Percentiles rank a stretch among this genome's conserved stretches.
Evolutionary conservation across 2,329 filamentous ascomycete genomes (phyloP).

Genomic region (Pseudogymnoascus sp.): DNA sequence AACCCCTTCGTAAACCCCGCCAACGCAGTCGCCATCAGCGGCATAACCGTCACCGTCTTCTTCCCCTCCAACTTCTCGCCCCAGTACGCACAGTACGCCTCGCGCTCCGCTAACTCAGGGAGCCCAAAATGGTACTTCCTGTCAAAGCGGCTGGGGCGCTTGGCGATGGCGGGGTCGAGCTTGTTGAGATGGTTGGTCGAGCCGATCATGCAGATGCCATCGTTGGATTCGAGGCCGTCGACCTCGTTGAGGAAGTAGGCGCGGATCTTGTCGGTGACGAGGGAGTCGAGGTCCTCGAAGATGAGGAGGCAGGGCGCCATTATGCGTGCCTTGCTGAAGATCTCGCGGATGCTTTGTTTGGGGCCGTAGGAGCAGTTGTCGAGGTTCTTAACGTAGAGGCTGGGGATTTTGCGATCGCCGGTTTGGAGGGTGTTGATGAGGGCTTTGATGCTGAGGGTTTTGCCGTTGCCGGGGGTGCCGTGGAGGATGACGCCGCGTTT

Average conservation of each 20-base stretch:
- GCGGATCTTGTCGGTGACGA: slow-evolving; percentile 51
- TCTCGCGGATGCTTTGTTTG: slow-evolving; percentile 41
- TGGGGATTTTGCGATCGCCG: slow-evolving; percentile 43
- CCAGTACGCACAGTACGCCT: slow-evolving; percentile 57
- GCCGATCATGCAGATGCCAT: slow-evolving; percentile 63
- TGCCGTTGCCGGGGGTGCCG: slow-evolving; percentile 58
- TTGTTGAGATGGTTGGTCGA: slow-evolving; percentile 59
- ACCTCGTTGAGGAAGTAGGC: slow-evolving; percentile 68
- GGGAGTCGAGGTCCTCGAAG: slow-evolving; percentile 63
- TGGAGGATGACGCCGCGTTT: slow-evolving; percentile 64
- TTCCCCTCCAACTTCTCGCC: slow-evolving; percentile 47
- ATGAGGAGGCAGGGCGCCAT: slow-evolving; percentile 62
- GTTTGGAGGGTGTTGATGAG: slow-evolving; percentile 55
- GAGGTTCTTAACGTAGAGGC: slow-evolving; percentile 52
- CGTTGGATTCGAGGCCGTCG: slow-evolving; percentile 60
- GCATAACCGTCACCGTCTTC: slow-evolving; percentile 51
- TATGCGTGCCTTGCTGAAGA: slow-evolving; percentile 52
- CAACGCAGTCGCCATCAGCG: slow-evolving; percentile 48
- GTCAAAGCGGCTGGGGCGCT: slow-evolving; percentile 59
- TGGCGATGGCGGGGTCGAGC: slow-evolving; percentile 58
- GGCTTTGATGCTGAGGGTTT: slow-evolving; percentile 64
- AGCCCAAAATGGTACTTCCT: slow-evolving; percentile 58
- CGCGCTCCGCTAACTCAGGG: slow-evolving; percentile 45
- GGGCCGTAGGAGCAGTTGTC: slow-evolving; percentile 41
- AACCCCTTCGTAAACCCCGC: slow-evolving; percentile 57